Evolutionary conservation across 352 stramenopile species (phyloP).

Genomic region (Globisporangium alternatum): DNA sequence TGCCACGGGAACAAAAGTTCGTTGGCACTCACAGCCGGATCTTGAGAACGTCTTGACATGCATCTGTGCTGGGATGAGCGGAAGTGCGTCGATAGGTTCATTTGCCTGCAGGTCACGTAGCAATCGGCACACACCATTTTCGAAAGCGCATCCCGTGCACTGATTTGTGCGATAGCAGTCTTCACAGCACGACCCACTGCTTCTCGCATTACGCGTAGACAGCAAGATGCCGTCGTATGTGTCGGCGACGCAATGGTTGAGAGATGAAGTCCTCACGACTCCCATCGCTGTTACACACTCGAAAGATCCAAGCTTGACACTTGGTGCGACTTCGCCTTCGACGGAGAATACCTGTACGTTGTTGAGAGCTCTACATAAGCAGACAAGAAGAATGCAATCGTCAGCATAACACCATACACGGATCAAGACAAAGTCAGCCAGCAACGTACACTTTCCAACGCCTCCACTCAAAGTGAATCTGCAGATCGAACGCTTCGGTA

Average conservation of each 20-base stretch:
- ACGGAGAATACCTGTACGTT: conserved; percentile 10
- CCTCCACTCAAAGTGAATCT: conserved; percentile 16
- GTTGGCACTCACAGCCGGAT: conserved; percentile 28
- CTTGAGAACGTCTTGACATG: conserved; percentile 20
- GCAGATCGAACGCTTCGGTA: conserved; percentile 16
- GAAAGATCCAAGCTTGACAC: conserved; percentile 10
- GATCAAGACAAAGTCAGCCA: background rate
- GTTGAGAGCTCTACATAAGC: conserved; percentile 2
- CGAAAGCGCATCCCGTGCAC: conserved; percentile 16
- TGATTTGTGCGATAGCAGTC: conserved; percentile 10
- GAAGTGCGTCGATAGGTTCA: background rate
- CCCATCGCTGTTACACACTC: conserved; percentile 24
- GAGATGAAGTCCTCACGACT: background rate
- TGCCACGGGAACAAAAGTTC: conserved; percentile 7
- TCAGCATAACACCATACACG: background rate
- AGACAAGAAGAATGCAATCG: background rate
- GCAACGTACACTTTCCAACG: conserved; percentile 21
- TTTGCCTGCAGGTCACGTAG: conserved; percentile 17
- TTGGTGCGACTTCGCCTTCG: background rate
- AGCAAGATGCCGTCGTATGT: conserved; percentile 12
- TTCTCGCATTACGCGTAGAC: background rate
- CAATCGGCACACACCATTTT: conserved; percentile 11
- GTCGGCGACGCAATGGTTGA: conserved; percentile 7
- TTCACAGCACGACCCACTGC: conserved; percentile 16
- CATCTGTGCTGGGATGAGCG: background rate